Evolutionary conservation across 2,329 filamentous ascomycete species (phyloP).

Genomic region (Aspergillus fischeri): DNA sequence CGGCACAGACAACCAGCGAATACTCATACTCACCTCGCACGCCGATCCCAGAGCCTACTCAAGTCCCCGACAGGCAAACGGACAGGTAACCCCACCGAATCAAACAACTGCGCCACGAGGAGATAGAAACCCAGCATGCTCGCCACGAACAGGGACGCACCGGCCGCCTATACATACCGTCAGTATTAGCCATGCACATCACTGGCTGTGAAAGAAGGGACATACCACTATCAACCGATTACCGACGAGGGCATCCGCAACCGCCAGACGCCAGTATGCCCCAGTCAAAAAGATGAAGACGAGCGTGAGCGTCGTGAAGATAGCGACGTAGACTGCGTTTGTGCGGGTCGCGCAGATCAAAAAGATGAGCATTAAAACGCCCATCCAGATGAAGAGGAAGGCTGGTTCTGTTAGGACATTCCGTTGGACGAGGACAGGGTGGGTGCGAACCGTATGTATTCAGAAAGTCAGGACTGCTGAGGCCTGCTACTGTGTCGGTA

Average conservation of each 20-base stretch:
- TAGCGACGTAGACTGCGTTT: conserved; percentile 65
- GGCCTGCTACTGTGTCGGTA: conserved; percentile 20
- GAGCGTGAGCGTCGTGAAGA: conserved; percentile 62
- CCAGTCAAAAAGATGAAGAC: conserved; percentile 58
- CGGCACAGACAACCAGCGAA: rapidly evolving
- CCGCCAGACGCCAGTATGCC: conserved; percentile 56
- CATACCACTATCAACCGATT: conserved; percentile 24
- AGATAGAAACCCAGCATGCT: conserved; percentile 51
- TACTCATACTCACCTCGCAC: not conserved
- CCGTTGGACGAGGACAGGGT: not conserved
- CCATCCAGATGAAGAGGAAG: conserved; percentile 66
- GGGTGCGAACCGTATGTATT: conserved; percentile 19
- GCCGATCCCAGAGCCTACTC: conserved; percentile 9
- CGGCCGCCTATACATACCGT: conserved; percentile 33
- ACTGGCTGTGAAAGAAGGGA: not conserved
- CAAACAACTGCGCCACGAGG: conserved; percentile 52
- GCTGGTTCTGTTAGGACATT: conserved; percentile 6
- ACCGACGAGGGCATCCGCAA: conserved; percentile 29
- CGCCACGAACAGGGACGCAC: conserved; percentile 48
- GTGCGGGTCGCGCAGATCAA: conserved; percentile 67
- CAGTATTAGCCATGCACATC: no score
- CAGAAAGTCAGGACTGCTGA: conserved; percentile 19
- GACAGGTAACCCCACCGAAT: conserved; percentile 51
- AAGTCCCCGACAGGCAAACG: conserved; percentile 43
- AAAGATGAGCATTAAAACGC: conserved; percentile 62